Base-by-base conservation (phyloP, 2,329 filamentous ascomycete genomes). In the Karstenula rhodostoma region DNA sequence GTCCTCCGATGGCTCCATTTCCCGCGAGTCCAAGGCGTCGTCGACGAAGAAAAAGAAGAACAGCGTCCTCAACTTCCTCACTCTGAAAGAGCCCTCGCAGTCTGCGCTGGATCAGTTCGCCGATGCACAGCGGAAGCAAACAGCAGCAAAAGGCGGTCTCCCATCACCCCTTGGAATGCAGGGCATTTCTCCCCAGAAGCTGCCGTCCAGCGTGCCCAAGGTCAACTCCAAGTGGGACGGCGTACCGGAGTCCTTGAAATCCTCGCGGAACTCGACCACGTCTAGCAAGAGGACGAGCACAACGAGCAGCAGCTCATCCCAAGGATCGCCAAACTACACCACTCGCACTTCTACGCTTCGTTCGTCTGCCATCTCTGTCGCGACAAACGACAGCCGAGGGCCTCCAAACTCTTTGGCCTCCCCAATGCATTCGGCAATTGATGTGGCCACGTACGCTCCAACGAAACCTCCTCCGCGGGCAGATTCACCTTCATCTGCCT, bases 161-260 rank as follows among this genome's bases (percentile, higher is more conserved):
- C 48, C 66, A 22, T 75, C 52, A 25, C 68, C 78, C 32, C 70
- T 71, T 13, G 74, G 76, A 37, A 61, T 65, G 0, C 47, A 55
- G 17, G 73, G 77, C 44, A 72, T 81, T 1, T 79, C 81, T 6
- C 67, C 75, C 6, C 77, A 81, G 60, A 84, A 81, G 63, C 76
- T 86, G 40, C 83, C 84, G 6, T 65, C 77, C 3, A 74, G 73
- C 56, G 82, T 85, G 1, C 83, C 83, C 22, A 84, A 81, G 62
- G 83, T 85, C 37, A 86, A 85, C 61, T 81, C 81, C 29, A 85
- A 83, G 70, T 85, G 83, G 83, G 80, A 85, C 64, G 83, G 83
- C 10, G 68, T 85, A 8, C 83, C 83, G 13, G 76, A 81, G 23
- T 61, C 69, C 1, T 64, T 77, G 46, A 82, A 79, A 64, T 61